Evolutionary conservation across 1,284 basidiomycete genomes (phyloP).

Genomic region (Fomes fomentarius): DNA sequence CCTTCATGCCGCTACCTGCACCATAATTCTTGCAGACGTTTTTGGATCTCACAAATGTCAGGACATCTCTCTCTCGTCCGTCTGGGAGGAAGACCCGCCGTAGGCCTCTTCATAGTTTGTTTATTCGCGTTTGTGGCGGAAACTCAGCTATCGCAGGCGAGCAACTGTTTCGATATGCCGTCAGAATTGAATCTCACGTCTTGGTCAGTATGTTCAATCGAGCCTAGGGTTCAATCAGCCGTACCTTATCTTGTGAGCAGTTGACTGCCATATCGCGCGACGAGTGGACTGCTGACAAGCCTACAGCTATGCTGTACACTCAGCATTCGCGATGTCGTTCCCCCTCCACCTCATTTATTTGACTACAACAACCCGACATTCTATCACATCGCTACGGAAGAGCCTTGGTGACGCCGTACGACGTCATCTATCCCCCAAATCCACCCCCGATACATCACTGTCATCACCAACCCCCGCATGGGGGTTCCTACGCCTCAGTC

Average conservation of each 20-base stretch:
- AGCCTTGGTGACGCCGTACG: slow-evolving; percentile 56
- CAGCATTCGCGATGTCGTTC: slow-evolving; percentile 67
- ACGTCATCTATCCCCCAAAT: slow-evolving; percentile 50
- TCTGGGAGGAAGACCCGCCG: slow-evolving; percentile 39
- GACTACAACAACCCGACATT: slow-evolving; percentile 46
- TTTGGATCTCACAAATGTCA: slow-evolving; percentile 26
- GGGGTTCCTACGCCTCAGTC: slow-evolving; percentile 47
- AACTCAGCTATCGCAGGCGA: slow-evolving; percentile 72
- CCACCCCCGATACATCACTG: slow-evolving; percentile 26
- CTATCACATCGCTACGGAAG: slow-evolving; percentile 47
- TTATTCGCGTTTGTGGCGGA: slow-evolving; percentile 70
- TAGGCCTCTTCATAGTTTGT: slow-evolving; percentile 54
- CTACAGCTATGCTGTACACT: slow-evolving; percentile 75
- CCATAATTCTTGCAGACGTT: slow-evolving; percentile 12
- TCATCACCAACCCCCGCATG: slow-evolving; percentile 44
- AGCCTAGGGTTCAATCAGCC: slow-evolving; percentile 72
- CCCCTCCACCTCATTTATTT: slow-evolving; percentile 75
- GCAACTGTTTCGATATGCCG: slow-evolving; percentile 13
- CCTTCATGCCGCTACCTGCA: slow-evolving; percentile 16
- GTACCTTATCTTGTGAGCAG: slow-evolving; percentile 74
- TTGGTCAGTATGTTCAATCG: slow-evolving; percentile 71
- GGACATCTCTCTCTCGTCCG: slow-evolving; percentile 28
- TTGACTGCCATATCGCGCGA: not conserved
- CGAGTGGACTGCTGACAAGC: not conserved
- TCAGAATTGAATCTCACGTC: not conserved